Evolutionary conservation across 768 basidiomycete genomes (phyloP).

Genomic region (Hemileccinum impolitum): DNA sequence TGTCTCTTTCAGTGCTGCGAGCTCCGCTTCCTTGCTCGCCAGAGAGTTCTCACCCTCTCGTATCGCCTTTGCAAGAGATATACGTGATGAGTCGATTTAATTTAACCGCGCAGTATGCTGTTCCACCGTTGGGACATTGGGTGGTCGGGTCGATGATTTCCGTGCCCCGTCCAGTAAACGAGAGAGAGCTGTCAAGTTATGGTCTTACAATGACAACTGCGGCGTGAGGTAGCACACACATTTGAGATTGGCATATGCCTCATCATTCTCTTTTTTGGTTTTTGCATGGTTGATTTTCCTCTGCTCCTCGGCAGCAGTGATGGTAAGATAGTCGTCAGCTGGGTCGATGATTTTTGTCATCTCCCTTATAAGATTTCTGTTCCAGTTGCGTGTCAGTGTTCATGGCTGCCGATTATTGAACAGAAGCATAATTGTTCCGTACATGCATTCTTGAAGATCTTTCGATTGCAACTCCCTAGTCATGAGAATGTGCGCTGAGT

Average conservation of each 20-base stretch:
- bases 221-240: conserved; percentile 34
- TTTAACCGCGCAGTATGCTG: conserved; percentile 60
- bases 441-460: conserved; percentile 36
- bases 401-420: not conserved
- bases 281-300: conserved; percentile 54
- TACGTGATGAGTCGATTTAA: conserved; percentile 57
- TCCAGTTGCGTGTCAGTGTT: conserved; percentile 3
- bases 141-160: conserved; percentile 64
- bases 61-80: conserved; percentile 71
- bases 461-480: conserved; percentile 30
- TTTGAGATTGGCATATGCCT: conserved; percentile 62
- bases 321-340: conserved; percentile 74
- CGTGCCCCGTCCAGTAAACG: conserved; percentile 66
- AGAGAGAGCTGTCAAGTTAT: conserved; percentile 48
- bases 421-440: not conserved
- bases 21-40: conserved; percentile 67
- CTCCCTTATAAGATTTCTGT: conserved; percentile 63
- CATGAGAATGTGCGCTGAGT: conserved; percentile 12
- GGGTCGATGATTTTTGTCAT: conserved; percentile 75
- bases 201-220: not conserved
- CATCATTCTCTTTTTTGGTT: conserved; percentile 66
- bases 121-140: conserved; percentile 64
- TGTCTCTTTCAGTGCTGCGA: conserved; percentile 65
- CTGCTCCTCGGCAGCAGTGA: conserved; percentile 69
- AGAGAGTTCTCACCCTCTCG: conserved; percentile 66